Base-by-base conservation (phyloP, 495 filamentous ascomycete species). In the Penicillium parvum region DNA sequence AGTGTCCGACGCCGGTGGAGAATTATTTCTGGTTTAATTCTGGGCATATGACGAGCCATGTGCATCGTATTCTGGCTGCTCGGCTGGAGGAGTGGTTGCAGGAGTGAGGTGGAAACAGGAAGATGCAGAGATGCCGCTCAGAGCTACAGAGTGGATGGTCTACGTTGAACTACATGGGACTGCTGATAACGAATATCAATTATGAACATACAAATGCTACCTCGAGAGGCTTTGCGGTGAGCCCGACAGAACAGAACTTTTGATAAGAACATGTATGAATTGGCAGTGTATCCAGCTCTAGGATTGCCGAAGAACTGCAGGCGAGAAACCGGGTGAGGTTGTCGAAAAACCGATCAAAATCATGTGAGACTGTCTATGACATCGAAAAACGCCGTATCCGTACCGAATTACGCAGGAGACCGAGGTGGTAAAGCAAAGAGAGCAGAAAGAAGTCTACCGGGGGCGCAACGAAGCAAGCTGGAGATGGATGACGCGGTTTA, bases 11-110 rank as follows among this genome's bases (percentile, higher is more conserved):
- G 32, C 61, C 70, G 30, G 39, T 74, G 52, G 49, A 65, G 17
- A 50, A 64, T 45, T 79, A 79, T 52, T 77, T 77, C 43, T 76
- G 74, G 72, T 74, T 61, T 42, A 69, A 76, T 51, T 64, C 61
- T 7, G 72, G 72, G 6, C 73, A 77, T 64, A 59, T 77, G 52
- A 76, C 71, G 4, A 68, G 58, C 19, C 61, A 67, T 49, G 53
- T 63, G 6, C 71, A 76, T 62, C 33, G 60, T 38, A 57, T 68
- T 12, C 33, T 75, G 37, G 64, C 69, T 3, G 45, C 25, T 19
- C 53, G 44, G 27, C 21, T 65, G 40, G 54, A 63, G 45, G 37
- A 23, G 21, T 58, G 51, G 50, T 52, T 71, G 37, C 6, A 42
- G 42, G 14, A 17, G 19, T 42, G 26, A 18, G 7, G 9, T 1